phyloP scores from a whole-genome alignment of 176 grass and related monocot genomes.

The Saccharum officinarum region DNA sequence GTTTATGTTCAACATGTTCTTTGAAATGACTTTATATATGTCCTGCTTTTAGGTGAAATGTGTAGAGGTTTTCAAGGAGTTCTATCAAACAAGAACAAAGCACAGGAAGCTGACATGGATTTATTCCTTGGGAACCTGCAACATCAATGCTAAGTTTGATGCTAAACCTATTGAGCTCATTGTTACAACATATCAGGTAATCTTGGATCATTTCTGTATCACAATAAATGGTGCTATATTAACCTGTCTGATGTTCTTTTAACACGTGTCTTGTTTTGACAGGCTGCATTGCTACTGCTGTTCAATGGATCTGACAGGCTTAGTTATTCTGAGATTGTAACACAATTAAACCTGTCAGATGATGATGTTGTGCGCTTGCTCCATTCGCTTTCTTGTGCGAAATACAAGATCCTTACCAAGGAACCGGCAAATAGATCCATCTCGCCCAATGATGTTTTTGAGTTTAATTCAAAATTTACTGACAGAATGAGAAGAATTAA shows the following conservation, averaged over 20 bases:
- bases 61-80: conserved; percentile 90
- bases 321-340: conserved; percentile 92
- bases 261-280: conserved; percentile 8
- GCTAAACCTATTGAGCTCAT: conserved; percentile 77
- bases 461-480: conserved; percentile 94
- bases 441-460: conserved; percentile 72
- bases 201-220: background rate
- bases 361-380: conserved; percentile 98
- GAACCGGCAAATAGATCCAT: conserved; percentile 84
- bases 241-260: background rate
- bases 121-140: conserved; percentile 95
- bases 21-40: background rate
- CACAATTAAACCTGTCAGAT: conserved; percentile 87
- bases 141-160: conserved; percentile 84
- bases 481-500: conserved; percentile 96
- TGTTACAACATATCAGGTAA: conserved; percentile 95
- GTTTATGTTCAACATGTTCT: background rate
- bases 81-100: conserved; percentile 91
- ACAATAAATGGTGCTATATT: background rate
- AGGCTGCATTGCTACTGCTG: conserved; percentile 86
- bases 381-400: conserved; percentile 94
- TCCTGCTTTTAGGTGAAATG: conserved; percentile 77
- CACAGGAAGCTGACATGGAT: conserved; percentile 98
- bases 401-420: conserved; percentile 96
- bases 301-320: conserved; percentile 80